A percentile compares a stretch with the other conserved stretches of the same genome.
phyloP scores from a whole-genome alignment of 2,329 filamentous ascomycete species.

The Botrytis cinerea region DNA sequence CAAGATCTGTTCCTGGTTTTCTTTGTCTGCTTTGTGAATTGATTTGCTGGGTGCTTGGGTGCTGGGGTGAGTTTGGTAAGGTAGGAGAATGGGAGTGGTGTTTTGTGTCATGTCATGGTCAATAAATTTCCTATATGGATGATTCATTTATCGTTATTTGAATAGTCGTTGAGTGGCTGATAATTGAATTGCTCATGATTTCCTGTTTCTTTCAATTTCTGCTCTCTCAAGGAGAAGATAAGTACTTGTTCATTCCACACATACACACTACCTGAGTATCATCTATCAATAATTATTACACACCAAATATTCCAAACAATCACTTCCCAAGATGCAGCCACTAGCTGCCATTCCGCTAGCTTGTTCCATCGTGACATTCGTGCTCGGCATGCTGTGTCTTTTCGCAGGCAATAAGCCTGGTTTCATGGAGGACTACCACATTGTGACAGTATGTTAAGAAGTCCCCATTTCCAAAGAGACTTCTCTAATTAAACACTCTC shows the following conservation, averaged over 20 bases:
- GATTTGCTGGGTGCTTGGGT: conserved; percentile 5
- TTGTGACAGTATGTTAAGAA: conserved; percentile 52
- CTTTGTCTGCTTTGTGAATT: not conserved
- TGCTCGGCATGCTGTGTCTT: conserved; percentile 60
- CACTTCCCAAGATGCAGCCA: conserved; percentile 45
- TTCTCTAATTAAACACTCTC: conserved; percentile 21
- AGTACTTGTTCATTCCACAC: not conserved
- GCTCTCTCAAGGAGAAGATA: not conserved
- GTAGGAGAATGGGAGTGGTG: not conserved
- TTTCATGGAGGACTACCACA: conserved; percentile 57
- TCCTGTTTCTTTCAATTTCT: not conserved
- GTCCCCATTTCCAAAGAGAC: not conserved
- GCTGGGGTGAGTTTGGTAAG: not conserved
- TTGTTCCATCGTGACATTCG: conserved; percentile 54
- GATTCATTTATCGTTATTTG: not conserved
- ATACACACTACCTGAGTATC: not conserved
- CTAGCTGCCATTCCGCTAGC: conserved; percentile 52
- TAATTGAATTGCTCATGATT: not conserved
- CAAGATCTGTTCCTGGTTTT: conserved; percentile 9
- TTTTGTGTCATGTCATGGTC: conserved; percentile 5
- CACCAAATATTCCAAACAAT: not conserved
- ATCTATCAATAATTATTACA: not conserved
- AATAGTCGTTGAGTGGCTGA: not conserved
- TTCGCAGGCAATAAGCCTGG: conserved; percentile 59
- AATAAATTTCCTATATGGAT: not conserved